These are phyloP conservation scores for Zygoascus flipseniorum DNA, from an alignment of 805 yeast genomes.

Conservation along the genomic window DNA sequence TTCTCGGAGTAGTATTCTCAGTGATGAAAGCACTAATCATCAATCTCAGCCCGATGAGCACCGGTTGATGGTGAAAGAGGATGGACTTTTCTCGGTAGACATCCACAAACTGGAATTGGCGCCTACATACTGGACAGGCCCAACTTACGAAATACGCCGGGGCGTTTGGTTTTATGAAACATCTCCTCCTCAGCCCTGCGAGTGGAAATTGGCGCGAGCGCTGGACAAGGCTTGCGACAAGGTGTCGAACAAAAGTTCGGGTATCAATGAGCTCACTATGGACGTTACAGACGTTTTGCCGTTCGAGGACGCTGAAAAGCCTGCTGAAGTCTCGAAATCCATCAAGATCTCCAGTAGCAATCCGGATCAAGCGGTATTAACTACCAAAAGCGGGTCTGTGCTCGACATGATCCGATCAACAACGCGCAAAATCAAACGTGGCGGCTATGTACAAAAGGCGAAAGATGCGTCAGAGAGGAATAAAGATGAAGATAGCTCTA, in stretches of 20 bases:
- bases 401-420: not conserved
- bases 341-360: not conserved
- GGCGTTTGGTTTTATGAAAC: slow-evolving; percentile 68
- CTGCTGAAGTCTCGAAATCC: not conserved
- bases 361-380: not conserved
- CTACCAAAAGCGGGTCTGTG: not conserved
- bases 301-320: not conserved
- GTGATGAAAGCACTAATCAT: not conserved
- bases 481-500: not conserved
- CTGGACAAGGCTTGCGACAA: not conserved
- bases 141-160: slow-evolving; percentile 70
- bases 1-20: slow-evolving; percentile 1
- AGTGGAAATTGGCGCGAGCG: not conserved
- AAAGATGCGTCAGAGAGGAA: not conserved
- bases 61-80: slow-evolving; percentile 66
- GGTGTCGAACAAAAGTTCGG: not conserved
- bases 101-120: slow-evolving; percentile 42
- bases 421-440: not conserved
- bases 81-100: slow-evolving; percentile 67
- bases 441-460: not conserved
- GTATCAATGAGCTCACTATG: not conserved
- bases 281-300: not conserved
- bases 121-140: slow-evolving; percentile 88
- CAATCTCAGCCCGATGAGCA: not conserved
- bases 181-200: not conserved